These are phyloP conservation scores for Isabelozyma heimii DNA, from an alignment of 805 yeast species.

Conservation along the genomic window DNA sequence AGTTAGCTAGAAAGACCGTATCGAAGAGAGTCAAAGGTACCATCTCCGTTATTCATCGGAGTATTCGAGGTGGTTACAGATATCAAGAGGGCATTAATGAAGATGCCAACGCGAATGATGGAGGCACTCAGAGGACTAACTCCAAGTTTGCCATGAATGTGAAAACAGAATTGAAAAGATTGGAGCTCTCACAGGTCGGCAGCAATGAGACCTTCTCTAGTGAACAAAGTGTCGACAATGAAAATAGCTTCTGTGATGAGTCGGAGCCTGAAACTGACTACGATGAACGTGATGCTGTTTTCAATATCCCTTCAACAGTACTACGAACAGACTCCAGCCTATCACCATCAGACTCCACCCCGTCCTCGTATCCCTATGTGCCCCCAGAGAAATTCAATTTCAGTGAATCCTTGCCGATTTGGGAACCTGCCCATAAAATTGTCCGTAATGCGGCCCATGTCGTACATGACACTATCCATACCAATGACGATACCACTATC, in stretches of 20 bases:
- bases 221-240: not conserved
- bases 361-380: not conserved
- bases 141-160: constrained; percentile 2
- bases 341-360: not conserved
- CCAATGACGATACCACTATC: too few relatives aligned
- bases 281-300: not conserved
- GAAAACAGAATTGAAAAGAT: constrained; percentile 1
- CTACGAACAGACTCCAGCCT: not conserved
- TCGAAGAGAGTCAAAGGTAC: not conserved
- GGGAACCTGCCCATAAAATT: not conserved
- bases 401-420: not conserved
- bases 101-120: too few relatives aligned
- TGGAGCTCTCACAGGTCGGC: not conserved
- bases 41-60: constrained; percentile 3
- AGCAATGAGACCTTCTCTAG: not conserved
- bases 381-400: not conserved
- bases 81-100: not conserved
- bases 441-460: not conserved
- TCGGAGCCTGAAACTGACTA: not conserved
- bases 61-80: constrained; percentile 4
- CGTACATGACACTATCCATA: too few relatives aligned
- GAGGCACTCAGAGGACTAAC: not conserved
- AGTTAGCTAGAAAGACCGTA: not conserved
- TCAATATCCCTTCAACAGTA: not conserved
- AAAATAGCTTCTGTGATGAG: not conserved